These are phyloP conservation scores for Fusarium neocosmosporiellum DNA, from an alignment of 2,329 filamentous ascomycete species.

Conservation along the genomic window DNA sequence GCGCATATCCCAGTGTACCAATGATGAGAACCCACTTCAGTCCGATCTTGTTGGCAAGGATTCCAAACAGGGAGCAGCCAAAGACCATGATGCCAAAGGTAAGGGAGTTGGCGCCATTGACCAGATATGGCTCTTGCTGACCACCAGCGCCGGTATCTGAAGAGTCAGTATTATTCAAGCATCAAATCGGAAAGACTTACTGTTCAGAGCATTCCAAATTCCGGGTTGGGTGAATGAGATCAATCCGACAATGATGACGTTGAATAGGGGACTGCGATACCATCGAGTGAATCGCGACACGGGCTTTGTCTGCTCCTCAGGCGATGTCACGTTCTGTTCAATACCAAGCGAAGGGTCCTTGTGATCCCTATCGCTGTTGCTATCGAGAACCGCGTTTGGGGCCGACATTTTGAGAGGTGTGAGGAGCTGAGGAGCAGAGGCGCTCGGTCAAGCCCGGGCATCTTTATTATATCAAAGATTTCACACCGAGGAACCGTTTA, in stretches of 20 bases:
- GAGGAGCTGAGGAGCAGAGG: background rate
- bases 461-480: conserved; percentile 6
- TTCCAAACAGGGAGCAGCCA: conserved; percentile 53
- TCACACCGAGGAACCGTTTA: background rate
- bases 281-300: conserved; percentile 37
- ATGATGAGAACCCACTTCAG: conserved; percentile 58
- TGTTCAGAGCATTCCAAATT: conserved; percentile 67
- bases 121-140: conserved; percentile 61
- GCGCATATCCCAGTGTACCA: conserved; percentile 60
- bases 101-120: conserved; percentile 42
- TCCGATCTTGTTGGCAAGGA: conserved; percentile 62
- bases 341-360: conserved; percentile 16
- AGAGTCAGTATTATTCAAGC: background rate
- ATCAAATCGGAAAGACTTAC: background rate
- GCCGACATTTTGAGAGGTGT: conserved; percentile 22
- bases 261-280: conserved; percentile 55
- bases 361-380: conserved; percentile 26
- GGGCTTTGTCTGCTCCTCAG: conserved; percentile 26
- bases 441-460: background rate
- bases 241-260: conserved; percentile 62
- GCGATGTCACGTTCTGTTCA: conserved; percentile 9
- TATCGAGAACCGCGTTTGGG: conserved; percentile 16
- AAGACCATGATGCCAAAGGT: conserved; percentile 57
- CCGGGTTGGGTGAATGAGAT: conserved; percentile 64
- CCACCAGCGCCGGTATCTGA: conserved; percentile 63